phyloP scores from a whole-genome alignment of 805 yeast genomes.

The Yamadazyma tumulicola region DNA sequence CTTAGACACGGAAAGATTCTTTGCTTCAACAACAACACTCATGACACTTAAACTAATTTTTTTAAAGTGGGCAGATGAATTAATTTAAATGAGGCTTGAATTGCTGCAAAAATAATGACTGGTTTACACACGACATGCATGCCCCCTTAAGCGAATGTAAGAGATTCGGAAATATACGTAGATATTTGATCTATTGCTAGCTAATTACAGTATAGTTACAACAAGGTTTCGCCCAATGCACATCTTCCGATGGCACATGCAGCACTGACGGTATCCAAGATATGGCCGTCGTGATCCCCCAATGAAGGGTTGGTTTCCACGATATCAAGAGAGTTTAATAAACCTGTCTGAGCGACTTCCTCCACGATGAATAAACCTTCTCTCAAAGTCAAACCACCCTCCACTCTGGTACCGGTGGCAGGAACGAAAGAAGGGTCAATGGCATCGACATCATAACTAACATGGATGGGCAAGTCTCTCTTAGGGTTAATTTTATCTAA shows the following conservation, averaged over 20 bases:
- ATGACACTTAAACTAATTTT: conserved; percentile 11
- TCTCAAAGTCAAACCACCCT: conserved; percentile 92
- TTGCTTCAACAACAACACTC: conserved; percentile 28
- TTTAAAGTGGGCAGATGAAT: not conserved
- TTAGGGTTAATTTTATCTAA: conserved; percentile 72
- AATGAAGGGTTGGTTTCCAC: conserved; percentile 92
- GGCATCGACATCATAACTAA: conserved; percentile 95
- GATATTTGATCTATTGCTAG: not conserved
- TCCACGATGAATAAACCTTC: conserved; percentile 93
- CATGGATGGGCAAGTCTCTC: conserved; percentile 67
- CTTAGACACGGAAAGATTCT: conserved; percentile 55
- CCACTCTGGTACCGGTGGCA: conserved; percentile 96
- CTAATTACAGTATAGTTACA: conserved; percentile 20
- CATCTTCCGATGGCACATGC: conserved; percentile 91
- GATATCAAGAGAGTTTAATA: conserved; percentile 80
- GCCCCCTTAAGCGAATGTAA: not conserved
- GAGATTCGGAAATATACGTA: not conserved
- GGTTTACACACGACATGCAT: conserved; percentile 5
- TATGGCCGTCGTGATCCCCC: conserved; percentile 72
- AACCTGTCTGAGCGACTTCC: conserved; percentile 88
- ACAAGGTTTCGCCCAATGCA: conserved; percentile 87
- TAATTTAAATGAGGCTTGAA: not conserved
- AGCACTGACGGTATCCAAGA: conserved; percentile 80
- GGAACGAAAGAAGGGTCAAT: conserved; percentile 93
- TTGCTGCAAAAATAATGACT: conserved; percentile 11